Evolutionary conservation across 1,284 basidiomycete species (phyloP).

Genomic region (Moesziomyces sp.): DNA sequence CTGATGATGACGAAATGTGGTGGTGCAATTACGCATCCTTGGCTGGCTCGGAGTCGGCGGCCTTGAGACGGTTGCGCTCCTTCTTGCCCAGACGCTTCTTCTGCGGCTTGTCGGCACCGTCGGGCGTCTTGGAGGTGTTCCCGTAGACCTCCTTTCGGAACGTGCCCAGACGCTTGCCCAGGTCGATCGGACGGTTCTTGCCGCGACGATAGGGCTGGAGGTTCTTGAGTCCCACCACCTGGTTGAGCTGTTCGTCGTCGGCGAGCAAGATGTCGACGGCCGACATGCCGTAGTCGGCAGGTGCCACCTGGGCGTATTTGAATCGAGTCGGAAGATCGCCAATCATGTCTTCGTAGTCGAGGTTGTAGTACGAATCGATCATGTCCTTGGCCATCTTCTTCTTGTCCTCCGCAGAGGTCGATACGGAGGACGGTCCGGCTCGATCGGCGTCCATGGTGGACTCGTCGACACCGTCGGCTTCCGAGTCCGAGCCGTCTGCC

Average conservation of each 20-base stretch:
- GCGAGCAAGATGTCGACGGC: slow-evolving; percentile 91
- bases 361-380: slow-evolving; percentile 86
- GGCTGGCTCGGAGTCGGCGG: slow-evolving; percentile 9
- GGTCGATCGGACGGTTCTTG: slow-evolving; percentile 75
- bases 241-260: slow-evolving; percentile 91
- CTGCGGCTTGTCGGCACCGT: slow-evolving; percentile 67
- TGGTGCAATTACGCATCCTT: slow-evolving; percentile 6
- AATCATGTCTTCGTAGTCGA: slow-evolving; percentile 96
- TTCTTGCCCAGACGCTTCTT: slow-evolving; percentile 67
- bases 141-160: slow-evolving; percentile 73
- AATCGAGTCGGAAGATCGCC: slow-evolving; percentile 92
- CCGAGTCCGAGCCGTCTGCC: slow-evolving; percentile 21
- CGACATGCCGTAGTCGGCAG: slow-evolving; percentile 79
- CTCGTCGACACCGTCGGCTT: slow-evolving; percentile 61
- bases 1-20: too few species aligned
- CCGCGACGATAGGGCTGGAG: slow-evolving; percentile 85
- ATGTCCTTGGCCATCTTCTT: slow-evolving; percentile 77
- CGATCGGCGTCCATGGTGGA: slow-evolving; percentile 48
- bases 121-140: slow-evolving; percentile 25
- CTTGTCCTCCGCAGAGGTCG: slow-evolving; percentile 43
- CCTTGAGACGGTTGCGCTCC: slow-evolving; percentile 53
- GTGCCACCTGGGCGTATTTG: slow-evolving; percentile 82
- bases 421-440: neutral
- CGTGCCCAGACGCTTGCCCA: slow-evolving; percentile 77
- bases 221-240: slow-evolving; percentile 86